phyloP scores from a whole-genome alignment of 2,329 filamentous ascomycete genomes.

The Polytolypa hystricis region DNA sequence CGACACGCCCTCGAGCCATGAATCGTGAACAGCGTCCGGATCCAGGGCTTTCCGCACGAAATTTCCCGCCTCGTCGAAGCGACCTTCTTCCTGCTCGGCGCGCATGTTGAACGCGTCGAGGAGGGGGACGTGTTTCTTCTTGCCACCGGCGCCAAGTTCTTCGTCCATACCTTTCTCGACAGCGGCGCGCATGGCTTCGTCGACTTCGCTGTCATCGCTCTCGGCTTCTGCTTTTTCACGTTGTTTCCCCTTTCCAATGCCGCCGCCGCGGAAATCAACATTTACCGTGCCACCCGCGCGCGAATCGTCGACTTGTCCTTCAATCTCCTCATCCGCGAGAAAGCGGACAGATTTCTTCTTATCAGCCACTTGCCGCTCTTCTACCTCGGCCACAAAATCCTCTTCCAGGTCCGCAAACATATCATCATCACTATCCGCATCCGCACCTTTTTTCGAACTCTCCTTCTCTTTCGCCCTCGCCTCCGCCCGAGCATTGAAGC shows the following conservation, averaged over 20 bases:
- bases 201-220: conserved; percentile 46
- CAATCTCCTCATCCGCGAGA: conserved; percentile 53
- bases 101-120: conserved; percentile 95
- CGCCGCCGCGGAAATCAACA: conserved; percentile 42
- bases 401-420: conserved; percentile 72
- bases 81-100: conserved; percentile 79
- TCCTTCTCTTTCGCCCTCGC: conserved; percentile 38
- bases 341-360: conserved; percentile 54
- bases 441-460: conserved; percentile 26
- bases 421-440: conserved; percentile 44
- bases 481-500: conserved; percentile 65
- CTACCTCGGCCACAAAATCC: conserved; percentile 44
- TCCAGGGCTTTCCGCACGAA: conserved; percentile 82
- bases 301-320: conserved; percentile 65
- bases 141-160: conserved; percentile 78
- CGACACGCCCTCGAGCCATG: conserved; percentile 82
- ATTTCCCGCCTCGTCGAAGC: conserved; percentile 84
- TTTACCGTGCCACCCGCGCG: conserved; percentile 60
- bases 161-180: conserved; percentile 70
- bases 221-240: conserved; percentile 53
- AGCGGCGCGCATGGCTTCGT: conserved; percentile 58
- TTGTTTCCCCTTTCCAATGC: conserved; percentile 43
- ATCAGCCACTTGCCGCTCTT: conserved; percentile 38
- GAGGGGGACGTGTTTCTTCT: conserved; percentile 87
- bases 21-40: conserved; percentile 80